Evolutionary conservation across 1,284 basidiomycete genomes (phyloP), one percentile per base, ranked within the genome.

Genomic region (Rhodofomes roseus): DNA sequence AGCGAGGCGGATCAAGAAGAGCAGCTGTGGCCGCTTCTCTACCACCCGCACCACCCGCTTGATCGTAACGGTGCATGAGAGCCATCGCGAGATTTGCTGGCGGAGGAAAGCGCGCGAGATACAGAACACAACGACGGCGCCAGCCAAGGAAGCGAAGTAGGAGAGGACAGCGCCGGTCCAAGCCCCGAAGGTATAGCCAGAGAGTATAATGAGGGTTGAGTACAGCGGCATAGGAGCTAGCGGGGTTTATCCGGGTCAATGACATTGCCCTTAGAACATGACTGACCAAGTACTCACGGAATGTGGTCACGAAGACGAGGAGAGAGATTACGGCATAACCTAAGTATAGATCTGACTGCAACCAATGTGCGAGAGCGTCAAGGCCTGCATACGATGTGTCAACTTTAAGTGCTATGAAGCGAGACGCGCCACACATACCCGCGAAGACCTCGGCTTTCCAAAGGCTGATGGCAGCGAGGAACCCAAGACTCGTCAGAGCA

Each of bases 1-100:
- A 20, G 90, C 92, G 54, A 95, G 80, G 56, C 92, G 89, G 66
- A 95, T 89, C 63, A 95, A 84, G 77, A 95, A 93, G 54, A 95
- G 84, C 7, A 95, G 80, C 69, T 85, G 86, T 1, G 93, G 92
- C 56, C 86, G 85, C 74, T 87, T 89, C 79, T 95, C 93, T 68
- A 95, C 91, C n/a, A 92, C 92, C 41, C 86, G 82, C 7, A 95
- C 89, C 60, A 91, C 89, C 59, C 89, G 86, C 66, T 82, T 85
- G 70, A 92, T 81, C 18, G 85, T 83, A 56, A 77, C 73, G 2
- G 85, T 81, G 37, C 81, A 86, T 52, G 84, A 80, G 31, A 94
- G 82, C 83, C 91, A 89, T 41, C 82, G 81, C 25, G 84, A 79
- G 65, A 95, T 93, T 64, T 76, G 77, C 51, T 82, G 81, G 60